Evolutionary conservation across 2,329 filamentous ascomycete genomes (phyloP), one percentile per base, ranked within the genome.

Genomic region (Coleophoma cylindrospora): DNA sequence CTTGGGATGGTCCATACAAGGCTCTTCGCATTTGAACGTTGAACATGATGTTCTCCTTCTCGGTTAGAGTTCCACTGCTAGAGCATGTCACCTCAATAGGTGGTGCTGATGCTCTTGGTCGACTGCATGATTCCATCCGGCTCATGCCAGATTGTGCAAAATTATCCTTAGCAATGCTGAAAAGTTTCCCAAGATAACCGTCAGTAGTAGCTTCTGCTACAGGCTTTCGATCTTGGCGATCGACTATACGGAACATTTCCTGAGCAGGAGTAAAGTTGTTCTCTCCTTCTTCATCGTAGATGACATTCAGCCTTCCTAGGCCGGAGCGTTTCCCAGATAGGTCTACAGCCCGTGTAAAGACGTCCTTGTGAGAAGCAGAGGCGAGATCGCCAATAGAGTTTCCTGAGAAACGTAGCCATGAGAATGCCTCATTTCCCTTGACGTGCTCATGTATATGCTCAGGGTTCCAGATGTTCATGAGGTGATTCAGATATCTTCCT

Each of bases 401-500:
- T 60, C 96, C 89, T 3, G 87, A 81, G 61, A 99, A 96, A 4
- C 91, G 84, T 52, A 97, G 76, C 83, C 91, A 99, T 0, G 91
- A 92, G 68, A 97, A 97, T 2, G 83, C 79, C 13, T 82, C 79
- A 45, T 79, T 75, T 1, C 79, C 76, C 19, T 76, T 73, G 11
- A 77, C 69, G 57, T 83, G 89, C 44, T 81, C 72, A 12, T 77
- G 76, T 40, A 96, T 79, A 59, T 96, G 83, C 45, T 92, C 84
- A 0, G 89, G 86, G 1, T 83, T 82, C 84, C 89, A 99, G 47
- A 99, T 84, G 63, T 95, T 96, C 83, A 97, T 85, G 69, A 95
- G 71, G 57, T 95, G 84, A 33, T 81, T 72, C 19, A 97, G 70
- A 57, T 87, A 90, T 65, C 86, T 89, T 59, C 80, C 84, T 51